phyloP scores from a whole-genome alignment of 2,329 filamentous ascomycete genomes.

The Fusarium sp. region DNA sequence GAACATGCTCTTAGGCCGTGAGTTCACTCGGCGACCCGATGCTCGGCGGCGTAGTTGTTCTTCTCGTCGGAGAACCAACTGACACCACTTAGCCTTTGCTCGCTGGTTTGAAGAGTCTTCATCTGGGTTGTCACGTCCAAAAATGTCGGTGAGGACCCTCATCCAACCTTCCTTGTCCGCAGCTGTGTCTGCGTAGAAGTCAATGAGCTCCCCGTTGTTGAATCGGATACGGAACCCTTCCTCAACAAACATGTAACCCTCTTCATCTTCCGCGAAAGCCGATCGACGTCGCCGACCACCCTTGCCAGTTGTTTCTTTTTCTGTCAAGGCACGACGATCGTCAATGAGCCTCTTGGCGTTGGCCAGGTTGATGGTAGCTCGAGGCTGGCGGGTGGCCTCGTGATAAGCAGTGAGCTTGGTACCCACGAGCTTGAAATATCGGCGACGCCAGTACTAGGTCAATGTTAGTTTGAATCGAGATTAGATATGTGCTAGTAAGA shows the following conservation, averaged over 20 bases:
- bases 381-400: conserved; percentile 93
- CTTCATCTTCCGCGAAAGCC: conserved; percentile 97
- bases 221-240: conserved; percentile 99
- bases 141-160: conserved; percentile 82
- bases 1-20: conserved; percentile 71
- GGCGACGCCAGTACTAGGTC: conserved; percentile 91
- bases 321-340: conserved; percentile 84
- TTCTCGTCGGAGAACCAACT: conserved; percentile 74
- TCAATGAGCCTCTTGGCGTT: conserved; percentile 96
- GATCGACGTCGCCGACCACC: conserved; percentile 88
- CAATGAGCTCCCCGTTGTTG: conserved; percentile 97
- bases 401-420: conserved; percentile 95
- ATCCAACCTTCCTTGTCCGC: conserved; percentile 96
- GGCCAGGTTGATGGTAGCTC: conserved; percentile 94
- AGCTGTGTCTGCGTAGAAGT: conserved; percentile 94
- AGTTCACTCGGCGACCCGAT: conserved; percentile 66
- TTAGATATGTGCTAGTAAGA: not conserved
- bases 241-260: conserved; percentile 99
- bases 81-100: conserved; percentile 73
- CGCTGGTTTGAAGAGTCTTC: conserved; percentile 60
- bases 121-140: conserved; percentile 67
- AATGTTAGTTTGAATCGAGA: conserved; percentile 55
- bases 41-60: conserved; percentile 69
- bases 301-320: conserved; percentile 84
- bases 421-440: conserved; percentile 94